Conservation (phyloP, 1,284 basidiomycete genomes). For the Porodaedalea pini region DNA sequence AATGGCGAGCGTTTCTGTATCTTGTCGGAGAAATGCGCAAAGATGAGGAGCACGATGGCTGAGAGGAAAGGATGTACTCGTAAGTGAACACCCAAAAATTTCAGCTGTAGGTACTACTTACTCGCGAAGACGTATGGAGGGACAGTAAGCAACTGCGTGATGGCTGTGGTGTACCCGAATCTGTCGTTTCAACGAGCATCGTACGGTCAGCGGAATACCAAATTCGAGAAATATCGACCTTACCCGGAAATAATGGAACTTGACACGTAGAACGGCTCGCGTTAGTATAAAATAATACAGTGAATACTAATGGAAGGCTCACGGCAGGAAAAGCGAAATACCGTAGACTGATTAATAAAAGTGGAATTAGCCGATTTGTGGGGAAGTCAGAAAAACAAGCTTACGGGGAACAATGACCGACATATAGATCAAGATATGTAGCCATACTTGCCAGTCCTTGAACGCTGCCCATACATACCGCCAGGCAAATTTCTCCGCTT, state of each 20-base stretch:
- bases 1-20: constrained; percentile 56
- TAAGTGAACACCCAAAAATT: background rate
- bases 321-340: constrained; percentile 66
- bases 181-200: constrained; percentile 28
- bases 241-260: constrained; percentile 54
- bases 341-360: background rate
- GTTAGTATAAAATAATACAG: background rate
- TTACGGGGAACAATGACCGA: constrained; percentile 55
- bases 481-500: constrained; percentile 56
- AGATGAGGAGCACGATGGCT: constrained; percentile 53
- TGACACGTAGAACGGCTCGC: background rate
- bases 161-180: constrained; percentile 53
- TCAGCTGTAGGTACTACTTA: constrained; percentile 30
- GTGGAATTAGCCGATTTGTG: background rate
- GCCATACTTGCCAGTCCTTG: constrained; percentile 63
- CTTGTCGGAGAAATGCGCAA: constrained; percentile 58
- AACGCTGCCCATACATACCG: constrained; percentile 53
- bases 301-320: background rate
- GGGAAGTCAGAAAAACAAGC: constrained; percentile 26
- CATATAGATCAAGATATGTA: constrained; percentile 59
- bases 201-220: background rate
- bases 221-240: background rate
- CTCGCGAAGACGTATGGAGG: constrained; percentile 65
- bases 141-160: constrained; percentile 65
- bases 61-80: background rate